These are phyloP conservation scores for Helminthosporium solani DNA, from an alignment of 2,329 filamentous ascomycete species.

Conservation along the genomic window DNA sequence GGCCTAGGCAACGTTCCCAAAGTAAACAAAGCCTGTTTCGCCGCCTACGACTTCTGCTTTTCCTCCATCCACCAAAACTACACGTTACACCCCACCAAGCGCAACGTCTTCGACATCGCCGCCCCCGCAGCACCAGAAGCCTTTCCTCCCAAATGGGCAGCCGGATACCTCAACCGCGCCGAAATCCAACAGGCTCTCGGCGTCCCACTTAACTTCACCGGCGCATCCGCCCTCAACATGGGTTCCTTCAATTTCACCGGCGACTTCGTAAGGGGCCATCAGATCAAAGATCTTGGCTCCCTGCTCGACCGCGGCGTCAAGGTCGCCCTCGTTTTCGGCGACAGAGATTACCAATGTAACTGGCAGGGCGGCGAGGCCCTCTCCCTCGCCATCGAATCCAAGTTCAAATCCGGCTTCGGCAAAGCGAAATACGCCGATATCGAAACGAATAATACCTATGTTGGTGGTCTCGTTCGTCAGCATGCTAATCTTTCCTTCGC, in stretches of 20 bases:
- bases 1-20: conserved; percentile 35
- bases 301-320: conserved; percentile 49
- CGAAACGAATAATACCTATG: conserved; percentile 63
- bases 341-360: conserved; percentile 49
- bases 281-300: conserved; percentile 42
- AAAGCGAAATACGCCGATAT: conserved; percentile 70
- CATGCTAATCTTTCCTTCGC: conserved; percentile 55
- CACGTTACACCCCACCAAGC: conserved; percentile 16
- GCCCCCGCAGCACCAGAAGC: conserved; percentile 34
- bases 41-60: conserved; percentile 46
- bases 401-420: conserved; percentile 56
- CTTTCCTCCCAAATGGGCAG: conserved; percentile 40
- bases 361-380: conserved; percentile 71
- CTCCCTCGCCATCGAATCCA: conserved; percentile 54
- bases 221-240: conserved; percentile 2
- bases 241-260: conserved; percentile 39
- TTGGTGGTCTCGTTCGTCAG: conserved; percentile 70
- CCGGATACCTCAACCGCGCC: conserved; percentile 56
- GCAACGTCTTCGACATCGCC: conserved; percentile 57
- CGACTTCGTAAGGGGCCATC: conserved; percentile 59
- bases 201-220: conserved; percentile 55
- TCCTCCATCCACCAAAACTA: conserved; percentile 47
- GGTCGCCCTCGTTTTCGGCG: conserved; percentile 17
- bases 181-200: conserved; percentile 59
- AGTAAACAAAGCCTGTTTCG: conserved; percentile 42